Base-by-base conservation (phyloP, 1,284 basidiomycete species). In the Sanghuangporus weigelae region DNA sequence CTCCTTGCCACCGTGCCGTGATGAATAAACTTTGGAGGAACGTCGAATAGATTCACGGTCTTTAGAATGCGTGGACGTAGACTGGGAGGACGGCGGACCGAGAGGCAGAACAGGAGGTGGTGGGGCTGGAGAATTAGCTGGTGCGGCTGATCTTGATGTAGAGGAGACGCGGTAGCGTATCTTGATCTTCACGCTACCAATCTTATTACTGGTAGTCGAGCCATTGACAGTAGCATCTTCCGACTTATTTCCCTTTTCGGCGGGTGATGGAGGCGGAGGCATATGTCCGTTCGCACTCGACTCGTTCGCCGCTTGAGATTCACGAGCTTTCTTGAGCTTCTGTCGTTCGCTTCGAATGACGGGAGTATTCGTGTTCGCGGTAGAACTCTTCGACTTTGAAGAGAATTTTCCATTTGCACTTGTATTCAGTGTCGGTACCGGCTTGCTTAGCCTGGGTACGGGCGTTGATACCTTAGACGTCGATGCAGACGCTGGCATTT, bases 401-500 rank as follows among this genome's bases (percentile, higher is more conserved):
- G 31, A 19, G 11, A 55, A 21, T 36, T 46, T 63, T 26, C 62
- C 57, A 48, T 63, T 63, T 1, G 57, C 21, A 63, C 53, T 54
- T 35, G 31, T 38, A 38, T n/a, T 53, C 51, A 39, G 23, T 14
- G 46, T 31, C 19, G n/a, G 44, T 42, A 51, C 36, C 44, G 44
- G 44, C 44, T 44, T 66, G 59, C 64, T 63, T 55, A 67, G 70
- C 10, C 68, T 54, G 31, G 53, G 53, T 36, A 54, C 35, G 3
- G 53, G 53, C 14, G 53, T 54, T 2, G 53, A 54, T 19, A 12
- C 68, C 59, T 71, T 73, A 10, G 75, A 76, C 64, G 67, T 66
- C 7, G 54, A 59, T 51, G 58, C 53, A 14, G 55, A 44, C 26
- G 59, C 59, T 42, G 64, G 57, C 35, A 71, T 64, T 50, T 64